A percentile compares a stretch with the other conserved stretches of the same genome.
Evolutionary conservation across 768 basidiomycete species (phyloP).

Genomic region (Ramaria rubella): DNA sequence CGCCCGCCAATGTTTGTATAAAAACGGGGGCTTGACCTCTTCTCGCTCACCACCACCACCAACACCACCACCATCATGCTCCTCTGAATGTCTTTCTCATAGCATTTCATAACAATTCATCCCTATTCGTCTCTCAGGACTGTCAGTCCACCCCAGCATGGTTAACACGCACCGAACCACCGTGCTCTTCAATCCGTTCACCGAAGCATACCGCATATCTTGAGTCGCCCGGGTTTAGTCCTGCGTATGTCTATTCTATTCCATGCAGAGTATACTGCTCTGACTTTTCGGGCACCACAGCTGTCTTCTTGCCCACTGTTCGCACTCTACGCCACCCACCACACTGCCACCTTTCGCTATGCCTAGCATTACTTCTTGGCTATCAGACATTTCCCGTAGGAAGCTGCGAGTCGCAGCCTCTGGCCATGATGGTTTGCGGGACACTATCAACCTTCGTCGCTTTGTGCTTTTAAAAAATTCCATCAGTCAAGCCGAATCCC

Average conservation of each 20-base stretch:
- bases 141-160: slow-evolving; percentile 44
- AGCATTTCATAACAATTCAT: slow-evolving; percentile 17
- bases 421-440: slow-evolving; percentile 42
- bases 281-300: not conserved
- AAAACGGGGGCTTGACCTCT: slow-evolving; percentile 11
- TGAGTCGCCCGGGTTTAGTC: slow-evolving; percentile 48
- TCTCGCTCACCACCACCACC: slow-evolving; percentile 13
- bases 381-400: slow-evolving; percentile 48
- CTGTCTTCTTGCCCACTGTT: not conserved
- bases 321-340: slow-evolving; percentile 12
- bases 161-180: slow-evolving; percentile 86
- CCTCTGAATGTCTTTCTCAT: slow-evolving; percentile 22
- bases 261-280: not conserved
- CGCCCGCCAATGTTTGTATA: slow-evolving; percentile 9
- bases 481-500: slow-evolving; percentile 35
- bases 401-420: slow-evolving; percentile 60
- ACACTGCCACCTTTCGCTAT: slow-evolving; percentile 34
- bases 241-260: slow-evolving; percentile 42
- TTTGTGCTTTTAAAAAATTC: slow-evolving; percentile 89
- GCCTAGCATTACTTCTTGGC: slow-evolving; percentile 41
- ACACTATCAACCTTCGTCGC: slow-evolving; percentile 71
- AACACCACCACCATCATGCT: slow-evolving; percentile 27
- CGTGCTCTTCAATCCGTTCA: slow-evolving; percentile 69
- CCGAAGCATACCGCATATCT: slow-evolving; percentile 12
- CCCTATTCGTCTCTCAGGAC: slow-evolving; percentile 17